These are phyloP conservation scores for Atractiella rhizophila DNA, from an alignment of 768 basidiomycete species.

Conservation along the genomic window DNA sequence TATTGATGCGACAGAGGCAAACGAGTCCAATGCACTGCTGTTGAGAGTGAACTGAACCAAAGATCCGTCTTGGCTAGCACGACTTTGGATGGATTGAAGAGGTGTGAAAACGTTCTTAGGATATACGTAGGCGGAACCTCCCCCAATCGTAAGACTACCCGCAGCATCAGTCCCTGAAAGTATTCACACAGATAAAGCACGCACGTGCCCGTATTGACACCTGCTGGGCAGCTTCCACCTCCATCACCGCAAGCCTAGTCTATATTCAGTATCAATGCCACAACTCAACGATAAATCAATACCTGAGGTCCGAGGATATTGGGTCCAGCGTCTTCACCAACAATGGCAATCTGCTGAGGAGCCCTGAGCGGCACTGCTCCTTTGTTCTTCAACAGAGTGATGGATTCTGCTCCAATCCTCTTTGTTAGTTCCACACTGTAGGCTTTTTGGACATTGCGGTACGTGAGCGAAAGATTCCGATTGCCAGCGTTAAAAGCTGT, in stretches of 20 bases:
- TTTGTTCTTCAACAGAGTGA: conserved; percentile 8
- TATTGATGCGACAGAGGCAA: not conserved
- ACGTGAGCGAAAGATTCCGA: conserved; percentile 1
- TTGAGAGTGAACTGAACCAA: conserved; percentile 2
- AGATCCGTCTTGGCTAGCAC: conserved; percentile 1
- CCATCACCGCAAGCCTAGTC: not conserved
- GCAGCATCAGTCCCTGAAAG: too few species aligned
- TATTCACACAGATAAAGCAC: too few species aligned
- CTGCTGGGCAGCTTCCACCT: not conserved
- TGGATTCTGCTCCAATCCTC: conserved; percentile 6
- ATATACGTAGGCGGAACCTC: conserved; percentile 6
- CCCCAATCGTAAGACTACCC: not conserved
- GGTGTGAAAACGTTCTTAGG: conserved; percentile 7
- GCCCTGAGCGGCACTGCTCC: conserved; percentile 5
- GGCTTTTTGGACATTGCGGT: conserved; percentile 5
- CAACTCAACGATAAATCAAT: too few species aligned
- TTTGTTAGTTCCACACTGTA: conserved; percentile 3
- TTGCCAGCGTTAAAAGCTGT: too few species aligned
- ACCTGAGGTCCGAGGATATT: not conserved
- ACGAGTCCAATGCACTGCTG: conserved; percentile 2
- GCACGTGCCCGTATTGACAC: conserved; percentile 4
- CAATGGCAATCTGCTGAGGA: conserved; percentile 1
- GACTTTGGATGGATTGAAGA: conserved; percentile 3
- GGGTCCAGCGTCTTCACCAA: conserved; percentile 8
- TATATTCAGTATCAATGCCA: not conserved